A percentile compares a stretch with the other conserved stretches of the same genome.
These are phyloP conservation scores for Aphanomyces euteiches DNA, from an alignment of 352 stramenopile genomes.

Conservation along the genomic window DNA sequence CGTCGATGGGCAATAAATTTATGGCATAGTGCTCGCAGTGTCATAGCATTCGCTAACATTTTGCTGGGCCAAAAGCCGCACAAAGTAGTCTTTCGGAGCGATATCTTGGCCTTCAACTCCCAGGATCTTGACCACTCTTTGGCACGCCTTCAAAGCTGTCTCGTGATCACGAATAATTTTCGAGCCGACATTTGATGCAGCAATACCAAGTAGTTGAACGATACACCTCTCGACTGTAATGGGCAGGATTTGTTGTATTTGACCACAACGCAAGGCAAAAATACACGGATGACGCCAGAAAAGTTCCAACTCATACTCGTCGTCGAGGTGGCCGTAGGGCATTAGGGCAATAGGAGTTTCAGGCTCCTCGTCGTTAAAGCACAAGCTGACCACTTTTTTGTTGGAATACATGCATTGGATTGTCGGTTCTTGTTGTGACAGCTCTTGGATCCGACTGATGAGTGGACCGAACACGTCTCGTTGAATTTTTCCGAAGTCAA, in stretches of 20 bases:
- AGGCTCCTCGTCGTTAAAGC: not conserved
- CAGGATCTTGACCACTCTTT: too few species aligned
- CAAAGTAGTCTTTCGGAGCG: not conserved
- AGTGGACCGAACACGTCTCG: not conserved
- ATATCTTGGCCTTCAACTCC: too few species aligned
- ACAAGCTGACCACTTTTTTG: not conserved
- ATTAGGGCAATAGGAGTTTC: constrained; percentile 7
- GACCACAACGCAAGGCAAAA: not conserved
- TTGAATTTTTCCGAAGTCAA: too few species aligned
- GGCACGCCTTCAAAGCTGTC: not conserved
- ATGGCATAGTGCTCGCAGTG: too few species aligned
- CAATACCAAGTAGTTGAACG: constrained; percentile 10
- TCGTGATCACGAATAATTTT: constrained; percentile 4
- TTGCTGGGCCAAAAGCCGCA: not conserved
- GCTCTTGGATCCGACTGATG: not conserved
- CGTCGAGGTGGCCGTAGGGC: not conserved
- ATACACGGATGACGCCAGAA: constrained; percentile 13
- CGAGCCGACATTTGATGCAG: constrained; percentile 8
- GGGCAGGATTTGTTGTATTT: not conserved
- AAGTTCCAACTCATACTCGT: constrained; percentile 11
- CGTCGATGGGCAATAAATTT: too few species aligned
- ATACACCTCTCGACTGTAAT: not conserved
- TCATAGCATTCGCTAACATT: not conserved
- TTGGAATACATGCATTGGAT: not conserved
- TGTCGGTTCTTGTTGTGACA: not conserved